Evolutionary conservation across 176 grass and related monocot species (phyloP).

Genomic region (Urochloa ruziziensis): DNA sequence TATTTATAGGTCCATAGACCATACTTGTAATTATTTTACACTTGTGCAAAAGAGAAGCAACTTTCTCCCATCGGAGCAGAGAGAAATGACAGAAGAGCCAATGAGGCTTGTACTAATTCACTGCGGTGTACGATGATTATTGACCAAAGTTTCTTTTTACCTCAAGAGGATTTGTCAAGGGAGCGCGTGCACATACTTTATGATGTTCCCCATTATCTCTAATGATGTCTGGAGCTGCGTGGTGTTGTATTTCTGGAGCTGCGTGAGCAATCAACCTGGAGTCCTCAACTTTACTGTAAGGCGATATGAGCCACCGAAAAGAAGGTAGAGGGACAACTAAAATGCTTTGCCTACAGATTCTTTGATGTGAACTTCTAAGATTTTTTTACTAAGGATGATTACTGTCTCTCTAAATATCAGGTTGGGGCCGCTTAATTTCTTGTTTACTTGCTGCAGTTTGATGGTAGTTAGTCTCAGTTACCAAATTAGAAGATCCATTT

Average conservation of each 20-base stretch:
- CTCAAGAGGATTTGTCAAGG: slow-evolving; percentile 19
- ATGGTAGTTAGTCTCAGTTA: too few species aligned
- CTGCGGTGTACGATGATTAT: slow-evolving; percentile 13
- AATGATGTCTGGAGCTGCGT: too few species aligned
- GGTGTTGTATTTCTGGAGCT: slow-evolving; percentile 29
- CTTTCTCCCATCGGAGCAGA: not conserved
- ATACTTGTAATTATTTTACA: slow-evolving; percentile 17
- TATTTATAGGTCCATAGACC: slow-evolving; percentile 22
- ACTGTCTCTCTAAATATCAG: not conserved
- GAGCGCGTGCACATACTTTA: slow-evolving; percentile 28
- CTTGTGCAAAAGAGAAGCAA: slow-evolving; percentile 1
- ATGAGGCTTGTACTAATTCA: not conserved
- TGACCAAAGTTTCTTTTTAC: slow-evolving; percentile 4
- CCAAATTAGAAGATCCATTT: too few species aligned
- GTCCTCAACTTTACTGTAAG: not conserved
- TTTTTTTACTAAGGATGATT: not conserved
- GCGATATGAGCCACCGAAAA: not conserved
- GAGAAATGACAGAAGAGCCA: not conserved
- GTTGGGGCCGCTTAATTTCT: not conserved
- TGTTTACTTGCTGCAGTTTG: not conserved
- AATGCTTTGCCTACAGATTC: not conserved
- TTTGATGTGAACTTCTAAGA: not conserved
- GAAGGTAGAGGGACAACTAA: not conserved
- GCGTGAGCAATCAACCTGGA: slow-evolving; percentile 9
- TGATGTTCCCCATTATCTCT: slow-evolving; percentile 28